Evolutionary conservation across 345 rosid species (phyloP), one percentile per base, ranked within the genome.

Genomic region (Cardamine occulta): DNA sequence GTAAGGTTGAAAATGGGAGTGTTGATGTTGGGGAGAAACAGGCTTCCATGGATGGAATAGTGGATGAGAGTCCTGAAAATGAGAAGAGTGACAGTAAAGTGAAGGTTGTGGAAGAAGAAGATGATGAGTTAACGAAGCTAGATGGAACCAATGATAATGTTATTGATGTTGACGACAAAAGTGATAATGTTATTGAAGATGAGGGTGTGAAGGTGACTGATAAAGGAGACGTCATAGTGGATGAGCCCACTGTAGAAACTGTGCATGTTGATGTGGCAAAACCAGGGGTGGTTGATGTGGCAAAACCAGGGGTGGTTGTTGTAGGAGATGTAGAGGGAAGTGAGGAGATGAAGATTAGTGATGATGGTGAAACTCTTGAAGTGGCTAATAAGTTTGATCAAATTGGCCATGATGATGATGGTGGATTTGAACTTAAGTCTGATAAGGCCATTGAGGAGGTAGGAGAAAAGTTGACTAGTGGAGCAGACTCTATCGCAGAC

Each of bases 351-450:
- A 85, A 76, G 54, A 28, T 48, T 76, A 55, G 49, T 44, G 85
- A 57, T 32, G 70, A 59, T 79, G 84, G 76, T 42, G 80, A 51
- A 58, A 70, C 61, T 3, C 76, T 73, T 71, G 45, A 75, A 70
- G 74, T 86, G 78, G 85, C 81, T 63, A 86, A 85, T 82, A 85
- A 80, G 54, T 84, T 86, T 80, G 82, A 85, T 70, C 80, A 64
- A 29, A 66, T 81, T 74, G 79, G 66, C 32, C 47, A 42, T 58
- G 79, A 55, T 59, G 81, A 70, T 62, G 71, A 44, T 60, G 68
- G 68, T 68, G 69, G 63, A 49, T 4, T 39, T 29, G 60, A 76
- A 63, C 42, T 18, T 32, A 68, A 57, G 68, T 57, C 81, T 65
- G 77, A 39, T 42, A 44, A 85, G 68, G 34, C 68, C 21, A 63